A percentile compares a stretch with the other conserved stretches of the same genome.
Evolutionary conservation across 305 asterid species (phyloP).

Genomic region (Ajuga reptans): DNA sequence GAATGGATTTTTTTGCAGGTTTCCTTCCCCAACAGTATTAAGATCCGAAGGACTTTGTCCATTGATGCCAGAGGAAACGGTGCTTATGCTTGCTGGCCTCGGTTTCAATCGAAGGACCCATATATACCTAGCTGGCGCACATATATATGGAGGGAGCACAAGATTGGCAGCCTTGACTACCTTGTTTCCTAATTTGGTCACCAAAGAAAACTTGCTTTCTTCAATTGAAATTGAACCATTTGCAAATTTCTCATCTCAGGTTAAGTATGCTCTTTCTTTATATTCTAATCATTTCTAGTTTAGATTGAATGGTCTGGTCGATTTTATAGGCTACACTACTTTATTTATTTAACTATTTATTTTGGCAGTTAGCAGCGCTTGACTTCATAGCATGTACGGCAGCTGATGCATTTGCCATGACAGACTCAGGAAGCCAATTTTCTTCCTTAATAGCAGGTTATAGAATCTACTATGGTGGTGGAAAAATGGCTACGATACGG

Average conservation of each 20-base stretch:
- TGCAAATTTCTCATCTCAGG: conserved; percentile 86
- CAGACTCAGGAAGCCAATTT: conserved; percentile 94
- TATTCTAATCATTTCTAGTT: background rate
- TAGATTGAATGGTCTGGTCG: conserved; percentile 1
- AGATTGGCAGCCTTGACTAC: conserved; percentile 78
- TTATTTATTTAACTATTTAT: background rate
- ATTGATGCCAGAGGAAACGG: conserved; percentile 97
- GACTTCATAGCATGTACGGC: conserved; percentile 91
- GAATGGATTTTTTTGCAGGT: conserved; percentile 38
- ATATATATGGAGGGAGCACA: conserved; percentile 80
- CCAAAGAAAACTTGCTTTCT: conserved; percentile 85
- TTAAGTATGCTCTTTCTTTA: conserved; percentile 17
- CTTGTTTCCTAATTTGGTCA: conserved; percentile 77
- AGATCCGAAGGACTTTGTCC: conserved; percentile 91
- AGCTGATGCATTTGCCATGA: conserved; percentile 86
- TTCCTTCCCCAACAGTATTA: conserved; percentile 59
- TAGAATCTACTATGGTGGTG: conserved; percentile 76
- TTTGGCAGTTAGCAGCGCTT: conserved; percentile 83
- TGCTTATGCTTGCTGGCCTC: conserved; percentile 88
- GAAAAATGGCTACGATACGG: conserved; percentile 78
- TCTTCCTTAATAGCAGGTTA: conserved; percentile 86
- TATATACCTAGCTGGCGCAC: conserved; percentile 89
- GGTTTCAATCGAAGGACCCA: conserved; percentile 84
- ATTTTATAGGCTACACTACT: too few species aligned
- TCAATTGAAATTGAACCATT: conserved; percentile 71